Conservation (phyloP, 768 basidiomycete genomes). For the Paxillus involutus region DNA sequence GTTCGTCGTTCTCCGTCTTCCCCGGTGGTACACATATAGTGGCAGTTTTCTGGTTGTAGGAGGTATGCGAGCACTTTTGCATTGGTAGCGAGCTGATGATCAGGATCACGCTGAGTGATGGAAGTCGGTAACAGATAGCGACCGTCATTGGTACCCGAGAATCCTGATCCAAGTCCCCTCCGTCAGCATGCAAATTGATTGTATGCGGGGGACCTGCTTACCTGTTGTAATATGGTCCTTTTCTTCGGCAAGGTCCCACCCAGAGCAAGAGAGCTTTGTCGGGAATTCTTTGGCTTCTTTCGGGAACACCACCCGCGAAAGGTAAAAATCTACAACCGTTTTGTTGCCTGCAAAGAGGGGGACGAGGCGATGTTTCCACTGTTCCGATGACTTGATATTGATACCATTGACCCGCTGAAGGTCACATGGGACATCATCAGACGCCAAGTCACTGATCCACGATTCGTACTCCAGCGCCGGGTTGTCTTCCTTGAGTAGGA, state of each 20-base stretch:
- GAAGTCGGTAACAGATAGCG: constrained; percentile 20
- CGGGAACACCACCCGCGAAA: constrained; percentile 48
- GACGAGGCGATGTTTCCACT: constrained; percentile 25
- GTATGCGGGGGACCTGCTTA: not conserved
- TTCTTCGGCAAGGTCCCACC: constrained; percentile 51
- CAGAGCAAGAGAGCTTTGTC: constrained; percentile 45
- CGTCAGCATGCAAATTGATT: not conserved
- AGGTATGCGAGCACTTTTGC: constrained; percentile 33
- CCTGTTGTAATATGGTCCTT: constrained; percentile 19
- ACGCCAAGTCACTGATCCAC: constrained; percentile 31
- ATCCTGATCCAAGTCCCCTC: constrained; percentile 18
- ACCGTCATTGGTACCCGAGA: constrained; percentile 55
- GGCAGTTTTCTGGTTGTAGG: constrained; percentile 34
- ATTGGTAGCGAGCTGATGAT: constrained; percentile 41
- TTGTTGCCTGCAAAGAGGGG: constrained; percentile 39
- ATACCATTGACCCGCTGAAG: constrained; percentile 38
- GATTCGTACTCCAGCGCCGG: constrained; percentile 40
- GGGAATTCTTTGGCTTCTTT: constrained; percentile 49
- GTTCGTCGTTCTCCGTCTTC: constrained; percentile 24
- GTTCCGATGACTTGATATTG: constrained; percentile 41
- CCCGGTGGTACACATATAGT: constrained; percentile 21
- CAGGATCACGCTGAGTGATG: constrained; percentile 25
- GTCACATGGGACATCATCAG: constrained; percentile 23
- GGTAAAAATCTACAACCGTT: constrained; percentile 45
- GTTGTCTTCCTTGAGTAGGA: constrained; percentile 40